Percentiles rank a stretch among this genome's conserved stretches.
phyloP scores from a whole-genome alignment of 2,329 filamentous ascomycete genomes.

The Whalleya microplaca region DNA sequence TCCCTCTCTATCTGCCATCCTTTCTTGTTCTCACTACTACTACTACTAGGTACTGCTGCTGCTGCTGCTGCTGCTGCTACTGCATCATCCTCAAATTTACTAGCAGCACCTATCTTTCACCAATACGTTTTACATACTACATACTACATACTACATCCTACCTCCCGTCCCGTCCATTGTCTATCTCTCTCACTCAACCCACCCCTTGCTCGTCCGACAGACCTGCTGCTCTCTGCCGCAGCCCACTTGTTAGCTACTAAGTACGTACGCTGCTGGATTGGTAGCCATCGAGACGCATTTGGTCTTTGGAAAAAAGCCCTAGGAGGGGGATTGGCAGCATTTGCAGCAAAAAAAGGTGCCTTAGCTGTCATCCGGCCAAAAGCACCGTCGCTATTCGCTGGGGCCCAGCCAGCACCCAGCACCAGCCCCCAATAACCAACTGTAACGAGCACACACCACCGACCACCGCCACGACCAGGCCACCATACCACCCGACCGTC shows the following conservation, averaged over 20 bases:
- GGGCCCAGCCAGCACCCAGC: not conserved
- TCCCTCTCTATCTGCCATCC: not conserved
- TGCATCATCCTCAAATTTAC: not conserved
- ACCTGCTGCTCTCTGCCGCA: not conserved
- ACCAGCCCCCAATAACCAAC: slow-evolving; percentile 26
- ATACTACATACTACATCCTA: too few relatives aligned
- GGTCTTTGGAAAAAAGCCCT: not conserved
- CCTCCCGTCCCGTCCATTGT: too few relatives aligned
- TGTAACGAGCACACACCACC: slow-evolving; percentile 23
- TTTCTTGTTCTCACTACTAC: slow-evolving; percentile 5
- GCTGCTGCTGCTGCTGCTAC: too few relatives aligned
- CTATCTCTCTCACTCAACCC: not conserved
- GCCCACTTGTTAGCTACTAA: not conserved
- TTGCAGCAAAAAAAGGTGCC: slow-evolving; percentile 3
- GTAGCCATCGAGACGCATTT: not conserved
- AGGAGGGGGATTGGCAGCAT: slow-evolving; percentile 2
- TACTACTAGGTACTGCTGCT: too few relatives aligned
- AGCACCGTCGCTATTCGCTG: slow-evolving; percentile 19
- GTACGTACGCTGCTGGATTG: not conserved
- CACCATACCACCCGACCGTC: slow-evolving; percentile 23
- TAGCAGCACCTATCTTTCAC: not conserved
- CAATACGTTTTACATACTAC: too few relatives aligned
- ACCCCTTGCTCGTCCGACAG: not conserved
- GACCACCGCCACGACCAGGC: slow-evolving; percentile 25
- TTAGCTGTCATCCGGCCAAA: slow-evolving; percentile 11